A percentile compares a stretch with the other conserved stretches of the same genome.
These are phyloP conservation scores for Flaveria bidentis DNA, from an alignment of 129 eudicot genomes.

Conservation along the genomic window DNA sequence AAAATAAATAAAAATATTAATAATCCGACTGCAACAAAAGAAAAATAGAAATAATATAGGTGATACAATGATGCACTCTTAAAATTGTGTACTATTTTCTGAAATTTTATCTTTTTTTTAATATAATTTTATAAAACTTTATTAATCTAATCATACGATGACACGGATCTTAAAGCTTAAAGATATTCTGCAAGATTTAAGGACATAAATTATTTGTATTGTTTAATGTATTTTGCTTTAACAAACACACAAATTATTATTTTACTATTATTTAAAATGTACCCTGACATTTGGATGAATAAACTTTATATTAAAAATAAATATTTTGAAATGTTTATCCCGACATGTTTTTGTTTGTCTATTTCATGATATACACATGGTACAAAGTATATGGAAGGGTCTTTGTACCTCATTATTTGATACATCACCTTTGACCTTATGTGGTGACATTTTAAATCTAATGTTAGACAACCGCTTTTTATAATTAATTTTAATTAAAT, in stretches of 20 bases:
- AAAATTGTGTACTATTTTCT: no score
- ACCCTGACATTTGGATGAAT: slow-evolving; percentile 2
- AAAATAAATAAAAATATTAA: no score
- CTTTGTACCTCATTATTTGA: slow-evolving; percentile 30
- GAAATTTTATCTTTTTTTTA: no score
- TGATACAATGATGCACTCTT: no score
- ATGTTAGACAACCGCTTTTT: neutral
- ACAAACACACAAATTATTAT: neutral
- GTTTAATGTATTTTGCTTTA: neutral
- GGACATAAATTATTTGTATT: neutral
- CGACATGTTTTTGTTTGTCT: neutral
- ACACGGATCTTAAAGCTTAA: neutral
- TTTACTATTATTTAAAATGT: neutral
- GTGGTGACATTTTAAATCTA: slow-evolving; percentile 20
- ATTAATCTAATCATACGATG: neutral
- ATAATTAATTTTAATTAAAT: no score
- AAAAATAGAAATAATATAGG: no score
- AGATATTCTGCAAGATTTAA: neutral
- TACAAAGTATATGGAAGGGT: slow-evolving; percentile 26
- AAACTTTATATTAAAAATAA: neutral
- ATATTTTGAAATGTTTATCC: neutral
- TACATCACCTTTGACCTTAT: slow-evolving; percentile 29
- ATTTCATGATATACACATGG: neutral
- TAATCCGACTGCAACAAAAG: no score
- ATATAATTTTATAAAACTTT: no score